Evolutionary conservation across 108 stramenopile species (phyloP), one percentile per base, ranked within the genome.

Genomic region (Cyclotella distinguenda): DNA sequence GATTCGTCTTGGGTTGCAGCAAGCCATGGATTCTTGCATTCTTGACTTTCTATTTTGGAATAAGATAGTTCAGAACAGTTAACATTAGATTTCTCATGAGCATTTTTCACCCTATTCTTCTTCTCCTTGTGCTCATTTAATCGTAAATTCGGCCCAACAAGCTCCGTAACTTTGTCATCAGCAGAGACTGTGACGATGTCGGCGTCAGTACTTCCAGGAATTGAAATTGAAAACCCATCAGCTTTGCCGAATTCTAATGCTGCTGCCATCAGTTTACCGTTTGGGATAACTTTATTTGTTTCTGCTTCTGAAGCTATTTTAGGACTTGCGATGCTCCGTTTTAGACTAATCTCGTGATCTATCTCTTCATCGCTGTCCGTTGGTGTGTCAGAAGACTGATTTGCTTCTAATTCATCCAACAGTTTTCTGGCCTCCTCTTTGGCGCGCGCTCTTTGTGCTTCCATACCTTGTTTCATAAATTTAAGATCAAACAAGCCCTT

Each of bases 381-480:
- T 38, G 60, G 65, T 18, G 50, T 64, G 40, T 70, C 86, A 9
- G 72, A 75, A 31, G 51, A 63, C 5, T 93, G 88, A 44, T 94
- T 90, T 10, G 89, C 88, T 66, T 95, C 93, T 13, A 99, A 86
- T 74, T 99, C 97, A 40, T 66, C 54, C 42, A 97, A 64, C 11
- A 99, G 66, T 57, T 72, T 55, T 23, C 90, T 78, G 0, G 95
- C 92, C 61, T 99, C 95, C 47, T 95, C 85, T 47, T 86, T 86
- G 12, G 96, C 95, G 23, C 72, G 64, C 21, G 77, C 85, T 31
- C 93, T 66, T 62, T 98, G 96, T 33, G 74, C 77, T 75, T 95
- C 78, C 64, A 93, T 66, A 26, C 94, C 96, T 51, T 80, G 79
- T 77, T 96, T 84, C 97, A 98, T 98, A 74, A 98, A 98, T 2